Percentiles rank a stretch among this genome's conserved stretches.
phyloP scores from a whole-genome alignment of 2,329 filamentous ascomycete species.

The Pochonia chlamydosporia region DNA sequence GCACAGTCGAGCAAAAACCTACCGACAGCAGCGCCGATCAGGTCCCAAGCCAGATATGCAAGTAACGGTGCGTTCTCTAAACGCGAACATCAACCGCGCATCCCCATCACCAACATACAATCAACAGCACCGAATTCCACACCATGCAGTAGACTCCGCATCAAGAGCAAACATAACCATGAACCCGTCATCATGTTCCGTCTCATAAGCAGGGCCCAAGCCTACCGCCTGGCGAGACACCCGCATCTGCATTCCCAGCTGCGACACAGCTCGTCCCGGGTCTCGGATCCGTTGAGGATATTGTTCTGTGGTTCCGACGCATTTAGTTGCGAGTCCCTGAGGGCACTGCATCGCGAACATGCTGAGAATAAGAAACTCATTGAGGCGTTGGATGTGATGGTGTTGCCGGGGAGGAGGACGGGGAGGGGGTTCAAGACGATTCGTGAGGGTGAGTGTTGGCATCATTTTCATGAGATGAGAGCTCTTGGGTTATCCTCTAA shows the following conservation, averaged over 20 bases:
- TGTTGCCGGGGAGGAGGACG: slow-evolving; percentile 69
- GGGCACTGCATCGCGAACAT: slow-evolving; percentile 60
- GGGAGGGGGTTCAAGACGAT: slow-evolving; percentile 68
- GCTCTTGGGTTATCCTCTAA: too few relatives aligned
- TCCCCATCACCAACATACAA: neutral
- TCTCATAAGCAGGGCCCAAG: neutral
- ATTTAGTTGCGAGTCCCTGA: slow-evolving; percentile 76
- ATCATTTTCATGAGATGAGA: neutral
- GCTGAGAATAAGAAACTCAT: slow-evolving; percentile 48
- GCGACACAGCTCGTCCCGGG: neutral
- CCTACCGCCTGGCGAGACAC: neutral
- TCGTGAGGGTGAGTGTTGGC: slow-evolving; percentile 50
- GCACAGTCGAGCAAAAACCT: too few relatives aligned
- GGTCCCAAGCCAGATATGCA: slow-evolving; percentile 18
- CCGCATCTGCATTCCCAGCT: neutral
- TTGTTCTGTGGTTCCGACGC: slow-evolving; percentile 92
- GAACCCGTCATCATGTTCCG: slow-evolving; percentile 13
- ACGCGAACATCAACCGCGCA: slow-evolving; percentile 18
- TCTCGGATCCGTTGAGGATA: slow-evolving; percentile 64
- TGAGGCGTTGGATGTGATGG: slow-evolving; percentile 77
- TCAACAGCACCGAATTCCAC: neutral
- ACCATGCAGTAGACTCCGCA: too few relatives aligned
- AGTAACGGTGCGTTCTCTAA: slow-evolving; percentile 28
- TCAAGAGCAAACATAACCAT: slow-evolving; percentile 2
- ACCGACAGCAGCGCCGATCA: too few relatives aligned